phyloP scores from a whole-genome alignment of 2,329 filamentous ascomycete species.

The Epichloe gansuensis region DNA sequence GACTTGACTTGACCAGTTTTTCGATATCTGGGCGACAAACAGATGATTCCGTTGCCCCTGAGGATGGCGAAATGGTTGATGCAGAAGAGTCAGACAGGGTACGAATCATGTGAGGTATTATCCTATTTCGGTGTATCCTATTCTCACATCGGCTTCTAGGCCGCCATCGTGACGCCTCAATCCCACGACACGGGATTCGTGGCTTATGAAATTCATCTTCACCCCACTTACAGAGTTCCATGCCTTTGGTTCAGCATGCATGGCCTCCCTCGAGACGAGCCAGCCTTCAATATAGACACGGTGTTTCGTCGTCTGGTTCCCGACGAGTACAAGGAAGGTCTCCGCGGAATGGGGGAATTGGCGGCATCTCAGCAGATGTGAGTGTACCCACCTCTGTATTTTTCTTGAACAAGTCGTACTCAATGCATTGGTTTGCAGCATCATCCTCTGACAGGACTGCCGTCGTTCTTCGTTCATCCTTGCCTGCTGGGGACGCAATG shows the following conservation, averaged over 20 bases:
- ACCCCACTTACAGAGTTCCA: constrained; percentile 62
- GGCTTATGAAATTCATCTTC: constrained; percentile 63
- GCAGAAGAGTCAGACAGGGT: constrained; percentile 42
- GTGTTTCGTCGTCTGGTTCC: constrained; percentile 63
- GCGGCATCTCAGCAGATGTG: constrained; percentile 67
- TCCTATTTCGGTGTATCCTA: constrained; percentile 5
- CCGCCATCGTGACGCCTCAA: constrained; percentile 23
- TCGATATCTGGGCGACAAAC: constrained; percentile 25
- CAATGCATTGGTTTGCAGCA: constrained; percentile 44
- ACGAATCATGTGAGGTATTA: constrained; percentile 9
- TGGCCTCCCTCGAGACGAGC: constrained; percentile 41
- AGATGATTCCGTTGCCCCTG: constrained; percentile 12
- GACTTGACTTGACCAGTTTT: constrained; percentile 32
- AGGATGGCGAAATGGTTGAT: constrained; percentile 36
- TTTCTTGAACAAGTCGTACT: constrained; percentile 12
- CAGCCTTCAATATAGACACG: constrained; percentile 50
- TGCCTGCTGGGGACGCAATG: constrained; percentile 79
- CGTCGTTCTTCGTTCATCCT: constrained; percentile 85
- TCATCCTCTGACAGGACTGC: constrained; percentile 68
- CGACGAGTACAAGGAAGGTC: constrained; percentile 45
- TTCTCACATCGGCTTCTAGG: constrained; percentile 22
- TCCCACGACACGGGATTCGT: constrained; percentile 34
- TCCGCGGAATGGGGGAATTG: constrained; percentile 50
- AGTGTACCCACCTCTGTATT: constrained; percentile 25
- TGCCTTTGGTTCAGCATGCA: constrained; percentile 65